Conservation (phyloP, 495 filamentous ascomycete species). For the Evansstolkia leycettana region DNA sequence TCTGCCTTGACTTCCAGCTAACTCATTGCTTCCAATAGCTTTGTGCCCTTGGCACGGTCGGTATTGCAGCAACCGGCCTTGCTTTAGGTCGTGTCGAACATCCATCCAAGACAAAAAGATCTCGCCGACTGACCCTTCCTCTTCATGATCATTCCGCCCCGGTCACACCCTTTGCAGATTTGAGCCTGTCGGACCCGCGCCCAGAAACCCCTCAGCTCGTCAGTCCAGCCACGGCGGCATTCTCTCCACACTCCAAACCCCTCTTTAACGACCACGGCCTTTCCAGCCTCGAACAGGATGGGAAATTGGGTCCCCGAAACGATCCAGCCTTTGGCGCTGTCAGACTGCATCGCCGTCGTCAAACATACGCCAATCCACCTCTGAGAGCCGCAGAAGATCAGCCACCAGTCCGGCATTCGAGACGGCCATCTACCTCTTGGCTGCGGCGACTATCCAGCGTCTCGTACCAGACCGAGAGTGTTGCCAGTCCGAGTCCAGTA, state of each 20-base stretch:
- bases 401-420: constrained; percentile 26
- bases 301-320: constrained; percentile 11
- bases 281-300: constrained; percentile 1
- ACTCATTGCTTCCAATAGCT: constrained; percentile 29
- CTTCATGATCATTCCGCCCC: constrained; percentile 11
- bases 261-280: background rate
- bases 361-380: constrained; percentile 26
- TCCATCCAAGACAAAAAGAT: constrained; percentile 12
- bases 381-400: constrained; percentile 16
- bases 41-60: constrained; percentile 59
- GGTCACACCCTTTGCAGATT: constrained; percentile 7
- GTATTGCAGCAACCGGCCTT: constrained; percentile 52
- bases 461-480: constrained; percentile 60
- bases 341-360: constrained; percentile 23
- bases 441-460: constrained; percentile 61
- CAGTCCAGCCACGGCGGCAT: constrained; percentile 8
- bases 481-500: constrained; percentile 52
- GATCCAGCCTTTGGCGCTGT: constrained; percentile 46
- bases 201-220: constrained; percentile 14
- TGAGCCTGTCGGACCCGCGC: constrained; percentile 12
- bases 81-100: constrained; percentile 48
- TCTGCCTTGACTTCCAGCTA: too few species aligned
- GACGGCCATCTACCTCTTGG: constrained; percentile 55
- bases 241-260: constrained; percentile 2
- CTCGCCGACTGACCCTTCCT: constrained; percentile 18